Evolutionary conservation across 2,329 filamentous ascomycete genomes (phyloP).

Genomic region (Elsinoe ampelina): DNA sequence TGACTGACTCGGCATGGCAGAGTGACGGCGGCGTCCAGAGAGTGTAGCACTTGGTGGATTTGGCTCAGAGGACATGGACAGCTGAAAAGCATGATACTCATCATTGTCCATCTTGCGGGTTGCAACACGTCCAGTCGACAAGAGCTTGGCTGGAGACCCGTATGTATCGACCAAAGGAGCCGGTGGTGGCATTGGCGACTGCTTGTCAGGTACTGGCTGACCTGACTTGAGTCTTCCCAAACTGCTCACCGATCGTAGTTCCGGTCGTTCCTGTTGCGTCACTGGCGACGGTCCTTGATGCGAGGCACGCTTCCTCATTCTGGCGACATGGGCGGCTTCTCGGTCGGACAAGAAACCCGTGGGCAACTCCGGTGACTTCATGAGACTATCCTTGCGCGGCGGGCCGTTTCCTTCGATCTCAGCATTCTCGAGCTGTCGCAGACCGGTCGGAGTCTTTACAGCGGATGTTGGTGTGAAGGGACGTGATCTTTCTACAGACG

Average conservation of each 20-base stretch:
- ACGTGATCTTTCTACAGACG: background rate
- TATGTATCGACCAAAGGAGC: background rate
- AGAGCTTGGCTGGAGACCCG: background rate
- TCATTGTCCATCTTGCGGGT: conserved; percentile 13
- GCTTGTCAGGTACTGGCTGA: background rate
- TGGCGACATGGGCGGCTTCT: background rate
- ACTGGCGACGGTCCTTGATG: conserved; percentile 4
- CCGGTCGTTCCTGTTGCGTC: background rate
- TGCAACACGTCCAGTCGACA: conserved; percentile 2
- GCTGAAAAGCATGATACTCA: conserved; percentile 13
- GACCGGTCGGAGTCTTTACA: background rate
- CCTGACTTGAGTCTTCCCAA: background rate
- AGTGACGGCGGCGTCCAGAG: conserved; percentile 7
- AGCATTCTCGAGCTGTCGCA: background rate
- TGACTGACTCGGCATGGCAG: conserved; percentile 18
- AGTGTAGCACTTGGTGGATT: conserved; percentile 13
- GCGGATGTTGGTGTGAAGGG: conserved; percentile 1
- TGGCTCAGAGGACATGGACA: conserved; percentile 6
- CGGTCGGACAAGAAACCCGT: background rate
- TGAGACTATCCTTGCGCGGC: conserved; percentile 7
- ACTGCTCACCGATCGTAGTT: conserved; percentile 4
- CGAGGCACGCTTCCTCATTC: conserved; percentile 9
- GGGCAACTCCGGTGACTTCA: conserved; percentile 7
- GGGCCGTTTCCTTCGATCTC: background rate
- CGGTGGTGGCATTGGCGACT: background rate